Percentiles rank a stretch among this genome's conserved stretches.
Evolutionary conservation across 148 eudicot species (phyloP).

Genomic region (Arbutus unedo): DNA sequence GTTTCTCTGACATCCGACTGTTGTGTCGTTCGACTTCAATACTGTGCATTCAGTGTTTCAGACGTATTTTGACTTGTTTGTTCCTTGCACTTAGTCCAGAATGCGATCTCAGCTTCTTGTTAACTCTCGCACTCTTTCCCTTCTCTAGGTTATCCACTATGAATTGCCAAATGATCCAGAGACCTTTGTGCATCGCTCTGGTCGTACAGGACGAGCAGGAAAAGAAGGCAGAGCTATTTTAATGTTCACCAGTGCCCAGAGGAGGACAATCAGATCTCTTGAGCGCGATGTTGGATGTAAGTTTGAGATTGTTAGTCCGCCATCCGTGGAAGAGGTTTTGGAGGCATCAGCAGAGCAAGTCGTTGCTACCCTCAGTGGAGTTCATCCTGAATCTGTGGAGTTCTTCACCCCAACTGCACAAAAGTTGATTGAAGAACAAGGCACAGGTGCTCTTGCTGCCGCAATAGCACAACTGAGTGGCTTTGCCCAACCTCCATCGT

Average conservation of each 20-base stretch:
- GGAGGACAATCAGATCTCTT: conserved; percentile 73
- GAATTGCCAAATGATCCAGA: conserved; percentile 96
- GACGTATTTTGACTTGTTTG: neutral
- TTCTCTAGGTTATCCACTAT: conserved; percentile 75
- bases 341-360: conserved; percentile 87
- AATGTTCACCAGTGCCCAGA: conserved; percentile 74
- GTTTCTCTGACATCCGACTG: neutral
- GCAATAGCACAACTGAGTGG: conserved; percentile 97
- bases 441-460: conserved; percentile 87
- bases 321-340: conserved; percentile 73
- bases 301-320: conserved; percentile 69
- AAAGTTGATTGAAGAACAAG: conserved; percentile 66
- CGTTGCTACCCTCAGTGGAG: conserved; percentile 75
- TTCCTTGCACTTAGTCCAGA: neutral
- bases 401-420: conserved; percentile 91
- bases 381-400: conserved; percentile 78
- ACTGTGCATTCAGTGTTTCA: neutral
- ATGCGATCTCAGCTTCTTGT: neutral
- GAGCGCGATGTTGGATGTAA: conserved; percentile 91
- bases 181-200: conserved; percentile 98
- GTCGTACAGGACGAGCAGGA: conserved; percentile 98
- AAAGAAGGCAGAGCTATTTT: conserved; percentile 79
- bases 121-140: conserved; percentile 1
- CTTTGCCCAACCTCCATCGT: conserved; percentile 88
- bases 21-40: neutral